Evolutionary conservation across 2,329 filamentous ascomycete species (phyloP), one percentile per base, ranked within the genome.

Genomic region (Arthrobotrys entomopaga): DNA sequence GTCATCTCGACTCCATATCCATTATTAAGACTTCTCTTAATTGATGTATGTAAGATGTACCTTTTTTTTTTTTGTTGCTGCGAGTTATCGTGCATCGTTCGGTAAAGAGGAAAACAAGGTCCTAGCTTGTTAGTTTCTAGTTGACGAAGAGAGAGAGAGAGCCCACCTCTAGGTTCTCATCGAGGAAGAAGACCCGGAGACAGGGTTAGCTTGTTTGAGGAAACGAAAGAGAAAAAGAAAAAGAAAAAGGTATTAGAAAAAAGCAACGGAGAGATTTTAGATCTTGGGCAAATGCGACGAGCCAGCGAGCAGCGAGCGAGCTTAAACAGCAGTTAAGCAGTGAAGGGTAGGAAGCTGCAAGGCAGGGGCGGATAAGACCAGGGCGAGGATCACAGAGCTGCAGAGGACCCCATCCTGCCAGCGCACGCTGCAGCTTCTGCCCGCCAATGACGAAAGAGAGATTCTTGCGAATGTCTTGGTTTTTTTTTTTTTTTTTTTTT

Each of bases 81-180:
- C 67, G 67, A 72, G 67, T 72, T 72, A 72, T 72, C 67, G 67
- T 72, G 67, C 67, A 72, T 72, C 49, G 60, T 65, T 72, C 67
- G 67, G 67, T 72, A 72, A 72, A 71, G 56, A 48, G 11, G 19
- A 58, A 59, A 59, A 60, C 67, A 72, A 72, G 67, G 67, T 65
- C 67, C 56, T 65, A 72, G 67, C 67, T 65, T 72, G 67, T 65
- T 72, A 59, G 60, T 59, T n/a, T 65, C 54, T 46, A 64, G 29
- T 60, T 46, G 54, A 57, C 46, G 22, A 49, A 5, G 29, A n/a
- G n/a, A n/a, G n/a, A n/a, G n/a, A n/a, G n/a, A n/a, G n/a, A 34
- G 29, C 2, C 24, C 24, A 10, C 24, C 38, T 59, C 59, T 63
- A 40, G 24, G 64, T 52, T 59, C 52, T 54, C 50, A 65, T 64